Base-by-base conservation (phyloP, 2,329 filamentous ascomycete species). In the Colletotrichum abscissum region DNA sequence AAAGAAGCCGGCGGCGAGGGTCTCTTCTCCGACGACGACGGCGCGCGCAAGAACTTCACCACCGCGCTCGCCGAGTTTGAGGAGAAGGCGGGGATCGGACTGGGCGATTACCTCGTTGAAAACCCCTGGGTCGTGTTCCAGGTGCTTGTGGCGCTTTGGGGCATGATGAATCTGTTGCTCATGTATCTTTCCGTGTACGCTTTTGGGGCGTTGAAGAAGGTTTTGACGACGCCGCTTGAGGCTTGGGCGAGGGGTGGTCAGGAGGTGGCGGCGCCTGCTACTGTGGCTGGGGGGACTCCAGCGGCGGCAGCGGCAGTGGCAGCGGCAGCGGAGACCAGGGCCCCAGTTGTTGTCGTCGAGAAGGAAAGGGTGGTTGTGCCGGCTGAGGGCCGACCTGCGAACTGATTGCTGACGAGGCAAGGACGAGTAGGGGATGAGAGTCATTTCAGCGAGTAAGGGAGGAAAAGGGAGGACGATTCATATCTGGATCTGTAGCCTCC, bases 211-310 rank as follows among this genome's bases (percentile, higher is more conserved):
- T 12, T 63, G 19, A 58, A 59, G 1, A 63, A 63, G 59, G 69
- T 72, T 38, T 16, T 72, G 59, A 72, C 66, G 65, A 69, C 69
- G 52, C 69, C 69, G 14, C 38, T 69, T 5, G 69, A 72, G 54
- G 59, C 58, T 24, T 64, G 69, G 69, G 28, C 59, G 9, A 46
- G 66, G 42, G 16, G 42, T 22, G 28, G 35, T 4, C 46, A 22
- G 55, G 42, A 33, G 28, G 9, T 26, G 24, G n/a, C 54, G 38
- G 19, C 42, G 19, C 19, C 42, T 49, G 42, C 19, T 49, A 3
- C 19, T 19, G 3, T n/a, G 5, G 11, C 26, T 1, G 19, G 6
- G 22, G 19, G 54, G 24, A n/a, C 0, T 9, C 52, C 19, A 4
- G 8, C n/a, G 4, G n/a, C 33, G 5, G 56, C n/a, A n/a, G n/a